phyloP scores from a whole-genome alignment of 2,329 filamentous ascomycete genomes.

The Alternaria longipes region DNA sequence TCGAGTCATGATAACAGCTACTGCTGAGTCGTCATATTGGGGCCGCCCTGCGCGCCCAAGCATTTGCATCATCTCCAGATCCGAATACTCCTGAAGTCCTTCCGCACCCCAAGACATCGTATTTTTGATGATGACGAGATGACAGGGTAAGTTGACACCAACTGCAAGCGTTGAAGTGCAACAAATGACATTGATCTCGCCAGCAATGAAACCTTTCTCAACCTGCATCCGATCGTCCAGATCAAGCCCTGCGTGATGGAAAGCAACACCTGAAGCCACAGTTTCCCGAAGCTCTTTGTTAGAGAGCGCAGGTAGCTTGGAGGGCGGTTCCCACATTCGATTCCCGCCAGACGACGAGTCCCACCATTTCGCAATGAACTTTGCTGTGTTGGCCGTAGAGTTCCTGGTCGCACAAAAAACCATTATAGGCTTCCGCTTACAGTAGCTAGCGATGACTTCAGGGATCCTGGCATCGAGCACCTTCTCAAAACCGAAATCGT shows the following conservation, averaged over 20 bases:
- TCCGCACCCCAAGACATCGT: constrained; percentile 69
- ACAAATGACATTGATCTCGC: constrained; percentile 81
- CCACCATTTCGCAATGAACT: constrained; percentile 73
- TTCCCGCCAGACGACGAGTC: constrained; percentile 59
- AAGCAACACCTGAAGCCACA: constrained; percentile 72
- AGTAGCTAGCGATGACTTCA: constrained; percentile 72
- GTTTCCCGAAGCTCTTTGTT: constrained; percentile 68
- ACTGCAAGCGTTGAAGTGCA: constrained; percentile 87
- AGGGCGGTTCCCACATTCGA: constrained; percentile 71
- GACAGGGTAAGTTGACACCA: constrained; percentile 83
- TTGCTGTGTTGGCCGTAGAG: constrained; percentile 74
- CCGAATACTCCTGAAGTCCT: constrained; percentile 74
- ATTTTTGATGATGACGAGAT: constrained; percentile 84
- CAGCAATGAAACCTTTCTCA: constrained; percentile 73
- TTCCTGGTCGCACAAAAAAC: constrained; percentile 83
- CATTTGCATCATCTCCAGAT: constrained; percentile 92
- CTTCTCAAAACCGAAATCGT: constrained; percentile 82
- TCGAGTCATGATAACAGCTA: constrained; percentile 81
- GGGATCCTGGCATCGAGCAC: constrained; percentile 71
- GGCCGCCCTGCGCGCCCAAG: constrained; percentile 83
- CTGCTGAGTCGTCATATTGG: constrained; percentile 80
- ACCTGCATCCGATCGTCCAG: constrained; percentile 69
- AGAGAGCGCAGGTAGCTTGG: constrained; percentile 59
- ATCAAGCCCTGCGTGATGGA: constrained; percentile 82
- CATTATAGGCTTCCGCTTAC: constrained; percentile 77